Evolutionary conservation across 176 grass and related monocot species (phyloP), one percentile per base, ranked within the genome.

Genomic region (Cenchrus americanus): DNA sequence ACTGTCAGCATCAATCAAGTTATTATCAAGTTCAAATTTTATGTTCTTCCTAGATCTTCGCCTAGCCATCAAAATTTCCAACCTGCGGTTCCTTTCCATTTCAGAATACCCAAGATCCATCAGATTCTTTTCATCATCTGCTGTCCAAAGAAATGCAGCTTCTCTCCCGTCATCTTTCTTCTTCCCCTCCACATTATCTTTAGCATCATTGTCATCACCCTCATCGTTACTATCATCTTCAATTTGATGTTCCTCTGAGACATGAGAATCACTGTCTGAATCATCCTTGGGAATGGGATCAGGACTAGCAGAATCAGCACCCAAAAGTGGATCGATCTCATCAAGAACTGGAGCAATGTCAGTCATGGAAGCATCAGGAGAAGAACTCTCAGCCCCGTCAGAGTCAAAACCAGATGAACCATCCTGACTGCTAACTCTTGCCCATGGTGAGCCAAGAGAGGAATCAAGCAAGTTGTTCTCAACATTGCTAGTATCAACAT

Each of bases 31-130:
- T 60, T 92, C 88, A 65, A 92, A 94, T 50, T 65, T 71, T 73
- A 96, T 93, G 79, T 89, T 89, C 69, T 92, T 98, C 91, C 87
- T 93, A n/a, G 96, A 92, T 77, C 91, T 92, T 88, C 96, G 80
- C 67, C 87, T 91, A 50, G 81, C 91, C 79, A 98, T 93, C 82
- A 98, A 88, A 73, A 87, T 86, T 81, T 98, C 96, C 76, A 98
- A 91, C n/a, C 96, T 87, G 14, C 87, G 89, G 82, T 98, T 95
- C 69, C 96, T 95, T 84, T 98, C 96, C 82, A 90, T 71, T 85
- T 95, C 96, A 83, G 93, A 95, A 73, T 92, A 92, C 57, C 96
- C 96, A 66, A 98, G 96, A 83, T 95, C 93, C 91, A 98, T 91
- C 30, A 95, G 71, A 88, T 93, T 98, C 67, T 93, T 98, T 69